These are phyloP conservation scores for Elsinoe ampelina DNA, from an alignment of 2,329 filamentous ascomycete genomes.

Conservation along the genomic window DNA sequence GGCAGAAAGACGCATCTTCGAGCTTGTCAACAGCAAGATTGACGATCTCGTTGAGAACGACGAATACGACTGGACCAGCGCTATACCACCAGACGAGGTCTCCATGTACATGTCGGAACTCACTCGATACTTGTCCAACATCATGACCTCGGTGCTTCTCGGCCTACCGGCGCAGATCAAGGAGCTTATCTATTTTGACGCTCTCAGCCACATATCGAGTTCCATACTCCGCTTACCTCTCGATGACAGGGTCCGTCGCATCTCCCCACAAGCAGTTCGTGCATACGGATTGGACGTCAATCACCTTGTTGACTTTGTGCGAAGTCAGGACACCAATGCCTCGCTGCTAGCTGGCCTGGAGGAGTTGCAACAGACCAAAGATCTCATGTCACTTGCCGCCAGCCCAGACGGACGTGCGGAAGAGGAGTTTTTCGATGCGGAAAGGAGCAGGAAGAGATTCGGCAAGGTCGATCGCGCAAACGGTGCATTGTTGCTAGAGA, in stretches of 20 bases:
- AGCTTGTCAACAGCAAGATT: slow-evolving; percentile 97
- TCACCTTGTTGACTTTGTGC: slow-evolving; percentile 78
- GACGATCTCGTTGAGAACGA: slow-evolving; percentile 94
- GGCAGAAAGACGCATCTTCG: slow-evolving; percentile 94
- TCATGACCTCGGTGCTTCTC: slow-evolving; percentile 89
- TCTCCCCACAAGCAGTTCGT: slow-evolving; percentile 76
- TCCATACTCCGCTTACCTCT: slow-evolving; percentile 52
- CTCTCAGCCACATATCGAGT: slow-evolving; percentile 78
- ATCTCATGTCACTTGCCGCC: slow-evolving; percentile 51
- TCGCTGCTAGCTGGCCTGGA: slow-evolving; percentile 83
- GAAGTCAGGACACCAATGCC: slow-evolving; percentile 67
- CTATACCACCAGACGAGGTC: slow-evolving; percentile 57
- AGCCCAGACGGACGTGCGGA: slow-evolving; percentile 47
- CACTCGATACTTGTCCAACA: slow-evolving; percentile 85
- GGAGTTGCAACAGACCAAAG: slow-evolving; percentile 85
- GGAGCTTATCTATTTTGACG: slow-evolving; percentile 95
- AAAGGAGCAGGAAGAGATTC: slow-evolving; percentile 84
- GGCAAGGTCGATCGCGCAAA: slow-evolving; percentile 85
- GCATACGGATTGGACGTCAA: slow-evolving; percentile 74
- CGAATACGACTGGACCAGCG: slow-evolving; percentile 82
- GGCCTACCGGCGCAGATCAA: slow-evolving; percentile 94
- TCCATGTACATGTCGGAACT: slow-evolving; percentile 94
- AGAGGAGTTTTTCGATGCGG: slow-evolving; percentile 93
- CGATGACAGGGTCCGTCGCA: slow-evolving; percentile 67
- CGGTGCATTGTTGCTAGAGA: slow-evolving; percentile 82